These are phyloP conservation scores for Discostella pseudostelligera DNA, from an alignment of 108 stramenopile species.

Conservation along the genomic window DNA sequence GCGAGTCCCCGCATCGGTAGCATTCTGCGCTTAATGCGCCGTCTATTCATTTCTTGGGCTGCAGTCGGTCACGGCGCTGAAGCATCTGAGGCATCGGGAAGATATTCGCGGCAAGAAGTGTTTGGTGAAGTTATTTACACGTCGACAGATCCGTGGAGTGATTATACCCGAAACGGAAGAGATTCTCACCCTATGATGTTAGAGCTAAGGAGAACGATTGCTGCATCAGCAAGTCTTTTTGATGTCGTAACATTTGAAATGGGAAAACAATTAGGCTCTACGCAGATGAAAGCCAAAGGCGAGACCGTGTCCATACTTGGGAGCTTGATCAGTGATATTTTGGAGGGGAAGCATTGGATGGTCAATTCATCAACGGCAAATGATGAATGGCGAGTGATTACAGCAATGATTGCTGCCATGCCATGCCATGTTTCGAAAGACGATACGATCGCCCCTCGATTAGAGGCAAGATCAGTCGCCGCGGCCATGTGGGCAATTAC, in stretches of 20 bases:
- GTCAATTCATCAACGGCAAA: conserved; percentile 23
- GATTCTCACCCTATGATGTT: conserved; percentile 72
- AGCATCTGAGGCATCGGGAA: conserved; percentile 68
- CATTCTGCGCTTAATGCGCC: conserved; percentile 70
- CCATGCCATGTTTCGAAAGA: conserved; percentile 82
- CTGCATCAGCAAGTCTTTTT: conserved; percentile 67
- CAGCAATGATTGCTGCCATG: conserved; percentile 68
- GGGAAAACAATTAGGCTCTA: conserved; percentile 40
- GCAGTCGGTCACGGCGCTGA: conserved; percentile 83
- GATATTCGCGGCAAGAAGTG: conserved; percentile 69
- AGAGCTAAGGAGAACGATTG: conserved; percentile 72
- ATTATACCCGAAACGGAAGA: conserved; percentile 45
- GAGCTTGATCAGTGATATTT: conserved; percentile 59
- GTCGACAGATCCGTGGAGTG: conserved; percentile 72
- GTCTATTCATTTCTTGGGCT: conserved; percentile 85
- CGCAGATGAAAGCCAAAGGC: conserved; percentile 32
- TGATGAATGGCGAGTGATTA: conserved; percentile 70
- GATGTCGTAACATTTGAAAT: conserved; percentile 54
- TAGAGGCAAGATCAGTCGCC: conserved; percentile 81
- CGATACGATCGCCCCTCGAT: conserved; percentile 65
- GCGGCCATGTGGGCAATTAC: conserved; percentile 82
- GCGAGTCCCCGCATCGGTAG: conserved; percentile 41
- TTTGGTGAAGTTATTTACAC: conserved; percentile 71
- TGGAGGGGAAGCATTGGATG: conserved; percentile 73
- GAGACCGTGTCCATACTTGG: conserved; percentile 52